Conservation (phyloP, 2,329 filamentous ascomycete species). For the Chaetothyriales sp. region DNA sequence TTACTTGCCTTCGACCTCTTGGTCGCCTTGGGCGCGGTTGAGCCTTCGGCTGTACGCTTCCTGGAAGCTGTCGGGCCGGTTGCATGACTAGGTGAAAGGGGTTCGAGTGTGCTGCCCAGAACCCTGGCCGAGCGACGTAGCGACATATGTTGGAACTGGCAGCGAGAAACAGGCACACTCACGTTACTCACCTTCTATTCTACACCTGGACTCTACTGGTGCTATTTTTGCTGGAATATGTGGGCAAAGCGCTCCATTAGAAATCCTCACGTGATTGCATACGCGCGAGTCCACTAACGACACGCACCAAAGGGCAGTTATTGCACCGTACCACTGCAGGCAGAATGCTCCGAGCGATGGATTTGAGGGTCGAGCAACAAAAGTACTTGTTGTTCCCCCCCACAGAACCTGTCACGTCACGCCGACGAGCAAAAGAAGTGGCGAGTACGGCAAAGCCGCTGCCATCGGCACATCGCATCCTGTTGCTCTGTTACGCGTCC, state of each 20-base stretch:
- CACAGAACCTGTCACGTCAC: neutral
- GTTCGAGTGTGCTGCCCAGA: neutral
- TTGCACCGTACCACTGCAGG: neutral
- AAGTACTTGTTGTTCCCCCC: neutral
- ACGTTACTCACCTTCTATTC: neutral
- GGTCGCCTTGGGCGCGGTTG: slow-evolving; percentile 5
- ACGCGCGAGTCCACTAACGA: neutral
- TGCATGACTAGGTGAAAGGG: neutral
- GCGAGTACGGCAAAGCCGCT: neutral
- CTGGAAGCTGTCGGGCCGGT: slow-evolving; percentile 4
- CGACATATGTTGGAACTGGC: slow-evolving; percentile 9
- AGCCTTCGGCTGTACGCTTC: slow-evolving; percentile 11
- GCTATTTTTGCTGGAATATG: no score
- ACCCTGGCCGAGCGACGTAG: slow-evolving; percentile 13
- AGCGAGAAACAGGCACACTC: slow-evolving; percentile 7
- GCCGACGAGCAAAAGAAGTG: neutral
- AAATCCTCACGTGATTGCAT: neutral
- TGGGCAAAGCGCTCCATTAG: neutral
- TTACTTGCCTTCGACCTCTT: slow-evolving; percentile 6
- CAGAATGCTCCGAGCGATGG: neutral
- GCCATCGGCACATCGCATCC: no score
- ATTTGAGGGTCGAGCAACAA: neutral
- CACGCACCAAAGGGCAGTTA: neutral
- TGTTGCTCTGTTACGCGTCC: neutral
- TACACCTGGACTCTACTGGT: no score